Conservation (phyloP, 345 rosid species). For the Hibiscus syriacus region DNA sequence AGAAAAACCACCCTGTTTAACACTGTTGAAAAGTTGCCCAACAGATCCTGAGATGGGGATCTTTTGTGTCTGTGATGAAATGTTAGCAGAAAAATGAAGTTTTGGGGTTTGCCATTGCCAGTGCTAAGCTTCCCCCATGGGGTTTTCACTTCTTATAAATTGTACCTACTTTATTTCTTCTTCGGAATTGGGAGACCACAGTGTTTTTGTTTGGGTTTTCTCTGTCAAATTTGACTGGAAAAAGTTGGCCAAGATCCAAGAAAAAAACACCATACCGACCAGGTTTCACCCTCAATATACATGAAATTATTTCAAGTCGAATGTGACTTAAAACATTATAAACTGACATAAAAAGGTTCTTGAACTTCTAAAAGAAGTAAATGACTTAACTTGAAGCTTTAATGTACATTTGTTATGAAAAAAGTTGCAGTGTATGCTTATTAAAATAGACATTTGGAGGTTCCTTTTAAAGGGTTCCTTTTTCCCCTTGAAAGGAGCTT, state of each 20-base stretch:
- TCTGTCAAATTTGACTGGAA: constrained; percentile 22
- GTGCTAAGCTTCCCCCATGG: neutral
- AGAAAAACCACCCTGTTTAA: neutral
- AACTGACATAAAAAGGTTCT: too few species aligned
- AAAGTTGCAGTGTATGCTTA: neutral
- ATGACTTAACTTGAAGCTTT: neutral
- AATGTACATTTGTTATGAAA: neutral
- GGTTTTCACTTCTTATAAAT: neutral
- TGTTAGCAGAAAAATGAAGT: constrained; percentile 1
- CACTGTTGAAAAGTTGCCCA: constrained; percentile 23
- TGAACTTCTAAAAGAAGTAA: neutral
- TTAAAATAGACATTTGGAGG: too few species aligned
- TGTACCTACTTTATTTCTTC: neutral
- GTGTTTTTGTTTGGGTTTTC: neutral
- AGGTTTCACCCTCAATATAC: too few species aligned
- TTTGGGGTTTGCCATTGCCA: neutral
- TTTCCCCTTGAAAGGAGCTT: neutral
- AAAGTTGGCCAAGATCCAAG: constrained; percentile 10
- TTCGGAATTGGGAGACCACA: constrained; percentile 13
- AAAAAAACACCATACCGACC: too few species aligned
- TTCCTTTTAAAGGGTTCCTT: neutral
- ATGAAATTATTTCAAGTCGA: too few species aligned
- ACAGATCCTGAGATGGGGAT: constrained; percentile 18
- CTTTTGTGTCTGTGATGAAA: constrained; percentile 23
- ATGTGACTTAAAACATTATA: too few species aligned